Percentiles rank a stretch among this genome's conserved stretches.
phyloP scores from a whole-genome alignment of 2,329 filamentous ascomycete genomes.

The Coniella vitis region DNA sequence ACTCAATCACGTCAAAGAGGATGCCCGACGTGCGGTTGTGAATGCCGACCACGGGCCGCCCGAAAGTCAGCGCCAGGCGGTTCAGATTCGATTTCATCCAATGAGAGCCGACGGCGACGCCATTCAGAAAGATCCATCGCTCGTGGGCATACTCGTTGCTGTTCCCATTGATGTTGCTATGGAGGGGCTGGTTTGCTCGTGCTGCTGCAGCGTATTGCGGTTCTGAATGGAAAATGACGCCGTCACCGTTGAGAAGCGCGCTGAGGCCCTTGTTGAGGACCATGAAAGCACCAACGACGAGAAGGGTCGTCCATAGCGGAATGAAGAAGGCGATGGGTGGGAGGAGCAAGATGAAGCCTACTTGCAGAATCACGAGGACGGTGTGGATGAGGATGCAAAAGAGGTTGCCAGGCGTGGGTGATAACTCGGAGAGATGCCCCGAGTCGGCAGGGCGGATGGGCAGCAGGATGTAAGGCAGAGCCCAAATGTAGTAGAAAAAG shows the following conservation, averaged over 20 bases:
- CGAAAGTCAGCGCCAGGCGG: conserved; percentile 64
- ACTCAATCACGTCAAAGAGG: conserved; percentile 71
- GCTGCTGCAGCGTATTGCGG: conserved; percentile 45
- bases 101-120: conserved; percentile 55
- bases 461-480: conserved; percentile 54
- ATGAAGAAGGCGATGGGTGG: conserved; percentile 39
- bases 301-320: conserved; percentile 40
- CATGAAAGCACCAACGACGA: conserved; percentile 37
- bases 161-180: too few species aligned
- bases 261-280: conserved; percentile 45
- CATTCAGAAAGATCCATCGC: conserved; percentile 77
- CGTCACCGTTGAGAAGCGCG: conserved; percentile 44
- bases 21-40: conserved; percentile 72
- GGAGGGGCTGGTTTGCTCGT: conserved; percentile 29
- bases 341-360: conserved; percentile 52
- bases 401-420: conserved; percentile 49
- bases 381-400: conserved; percentile 51
- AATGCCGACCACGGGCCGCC: conserved; percentile 62
- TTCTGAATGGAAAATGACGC: conserved; percentile 44
- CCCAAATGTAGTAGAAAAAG: conserved; percentile 48
- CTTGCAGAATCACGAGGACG: conserved; percentile 52
- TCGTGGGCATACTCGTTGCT: conserved; percentile 37
- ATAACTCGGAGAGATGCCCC: conserved; percentile 56
- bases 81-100: conserved; percentile 68
- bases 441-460: conserved; percentile 48